phyloP scores from a whole-genome alignment of 352 stramenopile genomes.

The Phytophthora pini region DNA sequence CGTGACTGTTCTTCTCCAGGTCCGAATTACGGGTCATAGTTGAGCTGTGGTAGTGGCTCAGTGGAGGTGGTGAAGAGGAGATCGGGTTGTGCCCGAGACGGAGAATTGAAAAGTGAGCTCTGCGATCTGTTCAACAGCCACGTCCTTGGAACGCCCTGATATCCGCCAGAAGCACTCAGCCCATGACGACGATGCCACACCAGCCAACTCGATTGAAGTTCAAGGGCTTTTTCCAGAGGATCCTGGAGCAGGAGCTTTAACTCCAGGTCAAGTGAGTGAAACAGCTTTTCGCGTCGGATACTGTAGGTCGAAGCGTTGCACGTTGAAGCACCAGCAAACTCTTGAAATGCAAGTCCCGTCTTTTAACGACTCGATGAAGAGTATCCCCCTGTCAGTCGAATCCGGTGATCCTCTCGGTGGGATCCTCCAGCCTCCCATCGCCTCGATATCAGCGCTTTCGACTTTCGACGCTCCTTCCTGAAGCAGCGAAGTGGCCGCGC shows the following conservation, averaged over 20 bases:
- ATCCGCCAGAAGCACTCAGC: conserved; percentile 7
- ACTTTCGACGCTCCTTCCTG: neutral
- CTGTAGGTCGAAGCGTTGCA: conserved; percentile 17
- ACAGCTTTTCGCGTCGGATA: neutral
- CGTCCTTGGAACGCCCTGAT: too few species aligned
- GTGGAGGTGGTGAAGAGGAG: conserved; percentile 8
- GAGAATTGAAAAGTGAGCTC: conserved; percentile 38
- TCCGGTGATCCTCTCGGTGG: conserved; percentile 12
- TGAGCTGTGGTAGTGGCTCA: neutral
- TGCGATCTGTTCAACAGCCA: too few species aligned
- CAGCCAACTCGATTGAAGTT: conserved; percentile 15
- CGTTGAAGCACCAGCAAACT: conserved; percentile 23
- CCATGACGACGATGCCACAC: conserved; percentile 1
- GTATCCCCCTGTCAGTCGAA: conserved; percentile 4
- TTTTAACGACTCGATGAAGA: conserved; percentile 17
- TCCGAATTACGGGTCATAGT: conserved; percentile 26
- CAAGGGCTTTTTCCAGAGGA: conserved; percentile 13
- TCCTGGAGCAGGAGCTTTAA: neutral
- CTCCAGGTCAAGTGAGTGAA: neutral
- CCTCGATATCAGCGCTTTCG: conserved; percentile 5
- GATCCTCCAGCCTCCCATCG: conserved; percentile 11
- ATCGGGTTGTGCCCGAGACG: conserved; percentile 4
- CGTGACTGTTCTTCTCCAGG: conserved; percentile 29
- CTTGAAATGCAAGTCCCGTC: conserved; percentile 26
- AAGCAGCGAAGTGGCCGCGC: conserved; percentile 15